phyloP scores from a whole-genome alignment of 768 basidiomycete species.

The Phlebiopsis gigantea region DNA sequence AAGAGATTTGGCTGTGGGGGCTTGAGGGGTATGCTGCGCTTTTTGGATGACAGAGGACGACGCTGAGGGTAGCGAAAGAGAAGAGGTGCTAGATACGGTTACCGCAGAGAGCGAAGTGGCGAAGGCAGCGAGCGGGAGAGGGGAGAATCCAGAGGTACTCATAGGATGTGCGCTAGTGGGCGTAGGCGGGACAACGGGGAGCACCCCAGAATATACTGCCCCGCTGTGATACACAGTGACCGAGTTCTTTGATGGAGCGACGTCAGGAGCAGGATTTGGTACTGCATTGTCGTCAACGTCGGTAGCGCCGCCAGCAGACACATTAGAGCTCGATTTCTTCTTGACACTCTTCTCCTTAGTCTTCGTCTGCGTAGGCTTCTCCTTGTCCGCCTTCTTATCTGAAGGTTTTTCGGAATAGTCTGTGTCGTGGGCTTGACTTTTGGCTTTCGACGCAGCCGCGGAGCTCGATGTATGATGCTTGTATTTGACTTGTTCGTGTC shows the following conservation, averaged over 20 bases:
- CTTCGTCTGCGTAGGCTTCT: neutral
- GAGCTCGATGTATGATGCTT: conserved; percentile 3
- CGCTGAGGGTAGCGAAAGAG: neutral
- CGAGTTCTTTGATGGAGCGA: conserved; percentile 14
- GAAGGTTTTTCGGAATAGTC: conserved; percentile 11
- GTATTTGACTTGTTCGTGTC: neutral
- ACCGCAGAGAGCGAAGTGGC: conserved; percentile 8
- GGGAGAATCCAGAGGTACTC: conserved; percentile 16
- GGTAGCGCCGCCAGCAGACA: neutral
- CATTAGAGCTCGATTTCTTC: conserved; percentile 12
- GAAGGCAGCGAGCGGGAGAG: conserved; percentile 15
- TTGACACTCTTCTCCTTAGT: neutral
- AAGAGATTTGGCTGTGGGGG: conserved; percentile 29
- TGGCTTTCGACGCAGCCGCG: neutral
- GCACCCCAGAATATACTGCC: conserved; percentile 21
- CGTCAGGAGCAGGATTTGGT: conserved; percentile 47
- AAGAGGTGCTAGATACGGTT: neutral
- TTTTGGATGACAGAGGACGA: conserved; percentile 12
- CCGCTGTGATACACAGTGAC: neutral
- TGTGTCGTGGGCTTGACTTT: neutral
- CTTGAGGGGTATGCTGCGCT: conserved; percentile 8
- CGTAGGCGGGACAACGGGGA: conserved; percentile 16
- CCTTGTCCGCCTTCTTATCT: conserved; percentile 4
- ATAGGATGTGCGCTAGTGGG: conserved; percentile 7
- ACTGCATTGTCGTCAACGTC: conserved; percentile 31